These are phyloP conservation scores for Plasmodium gonderi DNA, from an alignment of 169 alveolate species.

Conservation along the genomic window DNA sequence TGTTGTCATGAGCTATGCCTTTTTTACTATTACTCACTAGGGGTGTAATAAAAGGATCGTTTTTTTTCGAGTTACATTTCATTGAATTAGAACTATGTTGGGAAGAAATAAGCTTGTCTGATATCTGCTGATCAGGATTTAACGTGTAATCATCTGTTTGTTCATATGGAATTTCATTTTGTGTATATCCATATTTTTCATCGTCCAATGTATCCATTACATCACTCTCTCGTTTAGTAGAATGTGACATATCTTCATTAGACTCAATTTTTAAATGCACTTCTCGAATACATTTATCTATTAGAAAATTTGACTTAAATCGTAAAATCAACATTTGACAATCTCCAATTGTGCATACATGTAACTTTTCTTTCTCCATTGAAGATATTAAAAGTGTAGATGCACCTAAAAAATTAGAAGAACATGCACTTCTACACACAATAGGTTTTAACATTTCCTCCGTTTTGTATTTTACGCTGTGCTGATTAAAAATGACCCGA, in stretches of 20 bases:
- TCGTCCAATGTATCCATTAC: background rate
- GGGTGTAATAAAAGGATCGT: background rate
- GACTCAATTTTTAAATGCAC: background rate
- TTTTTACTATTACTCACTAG: background rate
- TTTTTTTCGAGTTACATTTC: background rate
- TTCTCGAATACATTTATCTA: slow-evolving; percentile 6
- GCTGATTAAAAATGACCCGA: slow-evolving; percentile 15
- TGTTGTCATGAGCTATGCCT: background rate
- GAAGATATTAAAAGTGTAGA: slow-evolving; percentile 63
- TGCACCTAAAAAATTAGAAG: slow-evolving; percentile 68
- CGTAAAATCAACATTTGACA: slow-evolving; percentile 67
- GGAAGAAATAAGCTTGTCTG: too few species aligned
- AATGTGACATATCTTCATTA: background rate
- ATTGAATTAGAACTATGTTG: background rate
- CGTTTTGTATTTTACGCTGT: slow-evolving; percentile 20
- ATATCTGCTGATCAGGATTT: background rate
- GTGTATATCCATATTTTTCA: background rate
- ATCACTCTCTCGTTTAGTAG: slow-evolving; percentile 14
- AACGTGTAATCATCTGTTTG: background rate
- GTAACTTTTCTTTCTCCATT: slow-evolving; percentile 36
- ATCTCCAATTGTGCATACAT: slow-evolving; percentile 67
- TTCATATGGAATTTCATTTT: background rate
- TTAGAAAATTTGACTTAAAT: background rate
- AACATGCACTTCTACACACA: slow-evolving; percentile 72
- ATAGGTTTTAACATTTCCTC: slow-evolving; percentile 59